Evolutionary conservation across 192 early-diverging fungal species (phyloP), one percentile per base, ranked within the genome.

Genomic region (Funneliformis mosseae): DNA sequence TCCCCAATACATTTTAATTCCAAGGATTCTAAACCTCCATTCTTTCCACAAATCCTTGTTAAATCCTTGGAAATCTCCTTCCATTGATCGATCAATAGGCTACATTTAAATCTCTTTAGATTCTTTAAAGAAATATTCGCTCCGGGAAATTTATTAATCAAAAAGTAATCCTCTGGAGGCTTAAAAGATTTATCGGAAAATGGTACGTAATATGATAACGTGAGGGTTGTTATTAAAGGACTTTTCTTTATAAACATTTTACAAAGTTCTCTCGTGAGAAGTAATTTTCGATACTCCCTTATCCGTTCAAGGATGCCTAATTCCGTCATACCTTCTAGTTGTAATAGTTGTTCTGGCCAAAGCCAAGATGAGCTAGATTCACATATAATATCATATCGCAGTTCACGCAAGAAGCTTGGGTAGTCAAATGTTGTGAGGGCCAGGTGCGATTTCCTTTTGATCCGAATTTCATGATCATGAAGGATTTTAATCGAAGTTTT

Each of bases 1-100:
- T 71, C 69, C 5, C 69, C 42, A n/a, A 71, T 71, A 8, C 69
- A 71, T 71, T 33, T 38, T 33, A 71, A 16, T 33, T 71, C 69
- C 8, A 71, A 71, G 1, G 16, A 12, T 71, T 71, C 69, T n/a
- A 71, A 28, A n/a, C 33, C 12, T 16, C 38, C 21, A 33, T 55
- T 55, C 12, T 5, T 55, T 55, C 50, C 50, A 64, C 69, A 71
- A 39, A 71, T 71, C 42, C 42, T 71, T 43, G 69, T n/a, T 33
- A 71, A 33, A 33, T 43, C 38, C 11, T 39, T 43, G 10, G 27
- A 27, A 64, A 71, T 43, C 42, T 21, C 21, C 42, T 41, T 71
- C 69, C 69, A 71, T 43, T 71, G 69, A 42, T 71, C 41, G n/a
- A 21, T 71, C 5, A 39, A 41, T 39, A 71, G 42, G 16, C 33